phyloP scores from a whole-genome alignment of 371 early-diverging fungal species.

The Massospora cicadina region DNA sequence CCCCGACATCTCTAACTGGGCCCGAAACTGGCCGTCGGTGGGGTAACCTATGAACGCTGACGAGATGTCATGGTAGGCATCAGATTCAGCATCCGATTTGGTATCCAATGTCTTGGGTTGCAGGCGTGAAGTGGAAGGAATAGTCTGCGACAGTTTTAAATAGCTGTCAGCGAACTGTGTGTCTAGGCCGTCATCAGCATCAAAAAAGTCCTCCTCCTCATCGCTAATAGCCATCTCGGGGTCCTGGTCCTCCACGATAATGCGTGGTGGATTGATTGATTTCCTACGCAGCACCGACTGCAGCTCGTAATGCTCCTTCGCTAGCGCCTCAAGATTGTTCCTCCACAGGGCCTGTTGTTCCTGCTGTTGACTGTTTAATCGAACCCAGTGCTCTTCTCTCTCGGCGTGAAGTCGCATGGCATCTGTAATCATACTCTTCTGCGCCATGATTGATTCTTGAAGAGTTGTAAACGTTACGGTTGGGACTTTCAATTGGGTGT shows the following conservation, averaged over 20 bases:
- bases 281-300: slow-evolving; percentile 10
- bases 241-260: neutral
- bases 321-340: slow-evolving; percentile 13
- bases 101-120: too few relatives aligned
- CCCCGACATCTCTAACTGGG: slow-evolving; percentile 27
- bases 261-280: neutral
- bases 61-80: slow-evolving; percentile 17
- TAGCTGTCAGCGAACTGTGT: slow-evolving; percentile 7
- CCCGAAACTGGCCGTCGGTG: slow-evolving; percentile 14
- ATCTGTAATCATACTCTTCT: neutral
- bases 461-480: neutral
- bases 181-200: slow-evolving; percentile 24
- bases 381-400: slow-evolving; percentile 19
- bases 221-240: slow-evolving; percentile 6
- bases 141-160: neutral
- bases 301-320: slow-evolving; percentile 15
- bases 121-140: slow-evolving; percentile 37
- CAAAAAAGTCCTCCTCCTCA: slow-evolving; percentile 43
- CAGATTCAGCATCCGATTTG: slow-evolving; percentile 18
- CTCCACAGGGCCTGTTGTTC: slow-evolving; percentile 16
- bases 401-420: slow-evolving; percentile 11
- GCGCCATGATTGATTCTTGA: neutral
- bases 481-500: neutral
- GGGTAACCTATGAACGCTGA: slow-evolving; percentile 24
- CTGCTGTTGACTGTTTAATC: slow-evolving; percentile 15